phyloP scores from a whole-genome alignment of 768 basidiomycete genomes.

The Mycena alexandri region DNA sequence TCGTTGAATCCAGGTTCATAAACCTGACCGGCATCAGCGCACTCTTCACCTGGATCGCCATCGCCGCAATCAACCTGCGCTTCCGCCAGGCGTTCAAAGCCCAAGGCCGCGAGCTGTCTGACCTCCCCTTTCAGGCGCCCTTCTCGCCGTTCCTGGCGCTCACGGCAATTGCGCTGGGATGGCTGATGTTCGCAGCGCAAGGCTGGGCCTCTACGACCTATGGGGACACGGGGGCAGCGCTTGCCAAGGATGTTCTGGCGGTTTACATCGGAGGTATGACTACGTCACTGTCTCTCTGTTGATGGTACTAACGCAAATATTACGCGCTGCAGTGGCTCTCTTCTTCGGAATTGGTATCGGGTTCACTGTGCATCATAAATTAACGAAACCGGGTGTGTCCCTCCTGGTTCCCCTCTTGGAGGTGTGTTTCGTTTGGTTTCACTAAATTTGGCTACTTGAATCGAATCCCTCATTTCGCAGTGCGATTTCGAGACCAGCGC shows the following conservation, averaged over 20 bases:
- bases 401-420: slow-evolving; percentile 19
- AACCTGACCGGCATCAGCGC: slow-evolving; percentile 77
- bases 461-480: slow-evolving; percentile 38
- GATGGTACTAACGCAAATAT: background rate
- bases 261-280: slow-evolving; percentile 22
- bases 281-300: too few species aligned
- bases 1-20: slow-evolving; percentile 50
- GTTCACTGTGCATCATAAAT: slow-evolving; percentile 26
- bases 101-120: slow-evolving; percentile 62
- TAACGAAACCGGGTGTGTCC: slow-evolving; percentile 27
- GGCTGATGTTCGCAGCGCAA: slow-evolving; percentile 67
- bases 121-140: slow-evolving; percentile 71
- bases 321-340: slow-evolving; percentile 8
- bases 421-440: slow-evolving; percentile 52
- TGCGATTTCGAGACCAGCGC: slow-evolving; percentile 66
- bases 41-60: slow-evolving; percentile 75
- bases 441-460: too few species aligned
- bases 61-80: slow-evolving; percentile 66
- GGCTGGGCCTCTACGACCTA: slow-evolving; percentile 63
- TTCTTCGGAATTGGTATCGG: slow-evolving; percentile 31
- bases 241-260: slow-evolving; percentile 47
- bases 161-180: slow-evolving; percentile 61
- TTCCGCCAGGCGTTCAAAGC: slow-evolving; percentile 73
- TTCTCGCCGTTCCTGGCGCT: slow-evolving; percentile 66
- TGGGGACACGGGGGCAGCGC: slow-evolving; percentile 56